Base-by-base conservation (phyloP, 768 basidiomycete genomes). In the Panaeolus cyanescens region DNA sequence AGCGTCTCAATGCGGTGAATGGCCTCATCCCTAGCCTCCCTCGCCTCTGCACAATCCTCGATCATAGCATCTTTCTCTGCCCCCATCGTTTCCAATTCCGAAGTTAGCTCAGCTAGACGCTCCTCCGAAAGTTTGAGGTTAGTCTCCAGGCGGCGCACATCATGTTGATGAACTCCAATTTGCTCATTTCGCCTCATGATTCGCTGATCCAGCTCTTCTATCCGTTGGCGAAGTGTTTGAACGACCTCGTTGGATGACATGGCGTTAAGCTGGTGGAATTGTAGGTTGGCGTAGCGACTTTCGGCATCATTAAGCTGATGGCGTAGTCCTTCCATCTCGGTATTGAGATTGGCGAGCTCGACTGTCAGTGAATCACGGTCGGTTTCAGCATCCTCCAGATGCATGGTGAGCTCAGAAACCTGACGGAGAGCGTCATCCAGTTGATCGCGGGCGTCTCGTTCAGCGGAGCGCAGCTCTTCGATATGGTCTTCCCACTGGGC, bases 11-110 rank as follows among this genome's bases (percentile, higher is more conserved):
- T 71, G 61, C 75, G 77, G 58, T 70, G 67, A 40, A 87, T 70
- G 4, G 91, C 89, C 25, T 80, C 80, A 70, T 94, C 89, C 33
- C 92, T 80, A 20, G 88, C 84, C 58, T 88, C 88, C 57, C 92
- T 79, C 2, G 90, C 91, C 58, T 88, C 86, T 4, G 88, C 87
- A 67, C 92, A 93, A 68, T 94, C 92, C 63, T 93, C 91, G 0
- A 93, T 84, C 89, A 94, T 91, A 1, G 90, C 87, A 59, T 85
- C 85, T 71, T 89, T 91, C 77, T 92, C 84, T 4, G 85, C 81
- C 20, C 75, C 78, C 60, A 87, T 76, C 62, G 83, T 82, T 67
- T 91, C 91, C 60, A 92, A 71, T 66, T 94, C 92, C 17, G 70
- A 72, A 2, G 82, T 87, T 83, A 91, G 83, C 75, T 93, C 92